Base-by-base conservation (phyloP, 371 early-diverging fungal genomes). In the Chytridiales sp. region DNA sequence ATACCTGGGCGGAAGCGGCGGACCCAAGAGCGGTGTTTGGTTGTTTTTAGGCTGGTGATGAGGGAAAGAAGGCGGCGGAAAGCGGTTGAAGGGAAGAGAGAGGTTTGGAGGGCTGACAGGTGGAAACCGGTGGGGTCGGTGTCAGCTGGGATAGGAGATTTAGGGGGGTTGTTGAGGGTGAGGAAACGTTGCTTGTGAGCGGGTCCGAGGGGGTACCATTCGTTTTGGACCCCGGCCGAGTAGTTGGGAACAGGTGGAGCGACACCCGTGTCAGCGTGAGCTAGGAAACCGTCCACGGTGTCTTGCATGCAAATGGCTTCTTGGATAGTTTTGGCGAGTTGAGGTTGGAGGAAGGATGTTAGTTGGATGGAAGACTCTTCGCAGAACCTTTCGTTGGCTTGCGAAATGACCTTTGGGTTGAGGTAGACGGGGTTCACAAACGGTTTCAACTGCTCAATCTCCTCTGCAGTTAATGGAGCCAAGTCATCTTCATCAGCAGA, bases 331-430 rank as follows among this genome's bases (percentile, higher is more conserved):
- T 50, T 62, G 19, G 73, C 76, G 0, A 76, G 39, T 3, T 78
- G 76, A 5, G 54, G 44, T 26, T 79, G 79, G 26, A 89, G 69
- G 47, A 89, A 86, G 29, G 75, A 73, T 22, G 73, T 78, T 41
- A 84, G 75, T 65, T 86, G 84, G 36, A 90, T 79, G n/a, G 79
- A 81, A 19, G 86, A 85, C 34, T 86, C 82, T 0, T 87, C 87
- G 19, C 77, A 46, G 62, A 89, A 89, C 24, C 71, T 70, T 13
- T 81, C 85, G n/a, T 81, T 69, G 13, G 85, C 71, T 52, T 81
- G 75, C 21, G 52, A 36, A 35, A 88, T 59, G 32, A 72, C 68
- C 30, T 61, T 46, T 1, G 65, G 50, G 13, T 76, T 67, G 38
- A 89, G 75, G 61, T 89, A 88, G 31, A 72, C 69, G n/a, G 85